phyloP scores from a whole-genome alignment of 78 protist species.

The Speleostelium caveatum region DNA sequence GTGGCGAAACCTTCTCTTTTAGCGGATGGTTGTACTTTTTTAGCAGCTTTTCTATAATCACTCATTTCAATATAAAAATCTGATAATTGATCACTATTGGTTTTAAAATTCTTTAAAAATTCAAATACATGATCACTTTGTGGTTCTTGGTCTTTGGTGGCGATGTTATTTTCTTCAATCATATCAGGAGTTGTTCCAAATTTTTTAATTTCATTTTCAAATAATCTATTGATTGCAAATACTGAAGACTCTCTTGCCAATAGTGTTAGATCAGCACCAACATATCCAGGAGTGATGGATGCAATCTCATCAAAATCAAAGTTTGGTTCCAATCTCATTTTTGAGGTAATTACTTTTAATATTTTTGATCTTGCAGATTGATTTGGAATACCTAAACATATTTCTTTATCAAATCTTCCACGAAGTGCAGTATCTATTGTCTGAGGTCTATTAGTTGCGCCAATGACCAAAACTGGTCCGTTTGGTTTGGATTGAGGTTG shows the following conservation, averaged over 20 bases:
- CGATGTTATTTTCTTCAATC: neutral
- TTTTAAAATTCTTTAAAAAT: neutral
- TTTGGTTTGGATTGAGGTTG: neutral
- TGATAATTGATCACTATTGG: slow-evolving; percentile 23
- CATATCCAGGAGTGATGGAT: slow-evolving; percentile 91
- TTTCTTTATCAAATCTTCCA: slow-evolving; percentile 97
- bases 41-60: slow-evolving; percentile 91
- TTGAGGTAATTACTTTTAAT: slow-evolving; percentile 65
- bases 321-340: slow-evolving; percentile 47
- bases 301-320: slow-evolving; percentile 85
- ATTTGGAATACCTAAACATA: slow-evolving; percentile 94
- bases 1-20: slow-evolving; percentile 97
- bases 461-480: slow-evolving; percentile 90
- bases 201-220: neutral
- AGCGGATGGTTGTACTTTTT: slow-evolving; percentile 95
- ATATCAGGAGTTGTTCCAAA: neutral
- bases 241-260: slow-evolving; percentile 94
- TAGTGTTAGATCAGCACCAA: slow-evolving; percentile 91
- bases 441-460: slow-evolving; percentile 97
- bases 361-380: slow-evolving; percentile 80
- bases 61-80: slow-evolving; percentile 80
- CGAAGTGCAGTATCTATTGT: slow-evolving; percentile 96
- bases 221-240: slow-evolving; percentile 89
- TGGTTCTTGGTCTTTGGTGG: neutral
- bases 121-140: neutral